phyloP scores from a whole-genome alignment of 139 green algal species.

The Gonium pectorale region DNA sequence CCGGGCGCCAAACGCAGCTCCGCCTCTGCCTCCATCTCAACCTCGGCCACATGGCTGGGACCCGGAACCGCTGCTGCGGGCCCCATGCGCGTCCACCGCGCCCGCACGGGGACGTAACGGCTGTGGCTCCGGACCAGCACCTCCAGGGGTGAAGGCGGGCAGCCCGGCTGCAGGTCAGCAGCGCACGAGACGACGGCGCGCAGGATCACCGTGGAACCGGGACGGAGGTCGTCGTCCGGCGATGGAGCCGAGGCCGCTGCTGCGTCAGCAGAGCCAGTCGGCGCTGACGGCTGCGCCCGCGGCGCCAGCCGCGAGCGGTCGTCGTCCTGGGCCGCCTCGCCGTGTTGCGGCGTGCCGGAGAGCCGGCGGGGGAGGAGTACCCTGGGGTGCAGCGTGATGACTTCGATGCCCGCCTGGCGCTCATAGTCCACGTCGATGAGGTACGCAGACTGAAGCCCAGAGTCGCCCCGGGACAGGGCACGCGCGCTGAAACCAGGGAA shows the following conservation, averaged over 20 bases:
- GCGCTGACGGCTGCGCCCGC: no score
- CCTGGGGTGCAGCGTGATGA: background rate
- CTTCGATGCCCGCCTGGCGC: background rate
- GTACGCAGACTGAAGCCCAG: no score
- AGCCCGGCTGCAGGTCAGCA: background rate
- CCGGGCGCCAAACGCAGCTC: background rate
- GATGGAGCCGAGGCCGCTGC: background rate
- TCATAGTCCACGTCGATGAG: background rate
- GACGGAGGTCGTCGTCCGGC: background rate
- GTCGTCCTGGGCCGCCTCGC: no score
- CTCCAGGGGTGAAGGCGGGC: background rate
- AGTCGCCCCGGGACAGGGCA: no score
- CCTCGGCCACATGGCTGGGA: no score
- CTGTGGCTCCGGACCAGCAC: conserved; percentile 3
- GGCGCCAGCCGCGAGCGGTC: no score
- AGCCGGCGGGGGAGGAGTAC: conserved; percentile 3
- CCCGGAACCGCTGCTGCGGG: background rate
- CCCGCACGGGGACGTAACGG: background rate
- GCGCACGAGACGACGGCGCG: background rate
- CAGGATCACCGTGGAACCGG: background rate
- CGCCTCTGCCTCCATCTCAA: background rate
- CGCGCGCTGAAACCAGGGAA: no score
- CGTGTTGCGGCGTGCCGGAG: no score
- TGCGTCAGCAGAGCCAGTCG: no score
- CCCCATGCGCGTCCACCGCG: background rate